phyloP scores from a whole-genome alignment of 805 yeast genomes.

The Cyberlindnera mississippiensis region DNA sequence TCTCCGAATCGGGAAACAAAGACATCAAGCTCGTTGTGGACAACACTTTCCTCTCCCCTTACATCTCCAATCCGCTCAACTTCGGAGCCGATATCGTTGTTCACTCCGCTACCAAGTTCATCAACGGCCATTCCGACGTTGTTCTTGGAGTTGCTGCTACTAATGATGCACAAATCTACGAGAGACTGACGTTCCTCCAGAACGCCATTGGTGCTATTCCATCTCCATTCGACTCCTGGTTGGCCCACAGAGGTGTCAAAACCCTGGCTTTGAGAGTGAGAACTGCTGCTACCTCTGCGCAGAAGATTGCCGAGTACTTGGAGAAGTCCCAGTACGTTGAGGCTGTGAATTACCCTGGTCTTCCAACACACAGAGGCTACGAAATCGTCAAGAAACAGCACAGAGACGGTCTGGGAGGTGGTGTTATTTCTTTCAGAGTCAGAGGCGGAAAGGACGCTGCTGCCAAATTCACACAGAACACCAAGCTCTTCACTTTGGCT shows the following conservation, averaged over 20 bases:
- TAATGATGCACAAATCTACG: slow-evolving; percentile 55
- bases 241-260: slow-evolving; percentile 88
- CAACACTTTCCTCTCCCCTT: slow-evolving; percentile 86
- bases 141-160: slow-evolving; percentile 82
- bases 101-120: slow-evolving; percentile 86
- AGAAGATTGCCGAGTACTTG: slow-evolving; percentile 64
- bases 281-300: slow-evolving; percentile 65
- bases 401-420: slow-evolving; percentile 84
- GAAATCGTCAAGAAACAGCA: slow-evolving; percentile 69
- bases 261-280: slow-evolving; percentile 77
- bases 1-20: slow-evolving; percentile 46
- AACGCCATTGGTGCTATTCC: slow-evolving; percentile 88
- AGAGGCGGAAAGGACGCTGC: slow-evolving; percentile 80
- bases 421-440: slow-evolving; percentile 86
- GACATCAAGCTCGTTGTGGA: slow-evolving; percentile 69
- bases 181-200: slow-evolving; percentile 70
- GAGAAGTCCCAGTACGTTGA: slow-evolving; percentile 46
- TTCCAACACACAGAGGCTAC: slow-evolving; percentile 59
- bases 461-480: slow-evolving; percentile 63
- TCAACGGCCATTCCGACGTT: slow-evolving; percentile 90
- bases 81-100: slow-evolving; percentile 86
- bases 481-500: slow-evolving; percentile 78
- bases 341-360: slow-evolving; percentile 82
- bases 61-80: slow-evolving; percentile 76
- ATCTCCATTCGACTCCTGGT: slow-evolving; percentile 88